Percentiles rank a stretch among this genome's conserved stretches.
Conservation (phyloP, 805 yeast species). For the Debaryomyces prosopidis region DNA sequence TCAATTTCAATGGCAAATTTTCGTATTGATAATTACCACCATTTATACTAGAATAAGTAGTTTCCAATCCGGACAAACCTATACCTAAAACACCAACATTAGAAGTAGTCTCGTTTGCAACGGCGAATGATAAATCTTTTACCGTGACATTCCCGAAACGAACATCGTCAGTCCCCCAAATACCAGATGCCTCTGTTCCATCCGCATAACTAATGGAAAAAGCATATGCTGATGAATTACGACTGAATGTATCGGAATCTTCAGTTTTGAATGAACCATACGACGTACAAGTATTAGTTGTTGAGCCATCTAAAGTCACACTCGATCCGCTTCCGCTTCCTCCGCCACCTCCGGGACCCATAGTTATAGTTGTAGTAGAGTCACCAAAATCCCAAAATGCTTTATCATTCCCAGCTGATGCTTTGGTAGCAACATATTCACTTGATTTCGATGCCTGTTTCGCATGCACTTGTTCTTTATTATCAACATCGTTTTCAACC, state of each 20-base stretch:
- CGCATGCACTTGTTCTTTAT: neutral
- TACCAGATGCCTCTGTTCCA: conserved; percentile 46
- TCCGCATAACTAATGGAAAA: conserved; percentile 53
- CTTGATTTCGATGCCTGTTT: neutral
- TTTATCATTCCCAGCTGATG: neutral
- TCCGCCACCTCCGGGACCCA: conserved; percentile 4
- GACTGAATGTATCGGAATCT: conserved; percentile 37
- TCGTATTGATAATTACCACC: conserved; percentile 29
- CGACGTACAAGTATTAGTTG: conserved; percentile 40
- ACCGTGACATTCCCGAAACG: conserved; percentile 50
- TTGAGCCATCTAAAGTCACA: neutral
- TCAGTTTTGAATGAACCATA: conserved; percentile 51
- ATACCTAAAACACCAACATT: conserved; percentile 72
- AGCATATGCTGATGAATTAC: conserved; percentile 39
- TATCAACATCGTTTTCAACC: neutral
- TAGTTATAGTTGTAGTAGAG: neutral
- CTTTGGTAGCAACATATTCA: neutral
- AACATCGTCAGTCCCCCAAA: conserved; percentile 66
- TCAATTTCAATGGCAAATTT: conserved; percentile 39
- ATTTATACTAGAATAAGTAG: conserved; percentile 36
- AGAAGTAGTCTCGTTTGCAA: conserved; percentile 66
- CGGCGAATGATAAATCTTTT: conserved; percentile 63
- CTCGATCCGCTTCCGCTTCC: conserved; percentile 1
- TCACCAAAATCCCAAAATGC: neutral
- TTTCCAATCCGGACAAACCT: conserved; percentile 69